phyloP scores from a whole-genome alignment of 2,329 filamentous ascomycete species.

The Xylaria digitata region DNA sequence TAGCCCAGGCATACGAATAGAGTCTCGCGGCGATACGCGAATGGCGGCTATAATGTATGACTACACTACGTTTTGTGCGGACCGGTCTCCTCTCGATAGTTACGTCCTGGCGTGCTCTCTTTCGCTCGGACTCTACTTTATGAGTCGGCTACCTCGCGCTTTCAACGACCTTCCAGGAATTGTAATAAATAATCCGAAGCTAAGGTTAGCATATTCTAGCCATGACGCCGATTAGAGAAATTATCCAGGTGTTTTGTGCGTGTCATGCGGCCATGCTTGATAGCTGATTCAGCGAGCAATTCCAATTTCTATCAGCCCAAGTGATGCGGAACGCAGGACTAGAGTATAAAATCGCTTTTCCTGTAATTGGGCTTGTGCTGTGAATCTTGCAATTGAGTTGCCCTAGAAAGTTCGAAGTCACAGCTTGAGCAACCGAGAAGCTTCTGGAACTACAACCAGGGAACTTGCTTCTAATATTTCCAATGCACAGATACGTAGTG shows the following conservation, averaged over 20 bases:
- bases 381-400: background rate
- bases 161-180: slow-evolving; percentile 29
- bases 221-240: background rate
- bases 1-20: slow-evolving; percentile 23
- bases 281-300: background rate
- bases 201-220: background rate
- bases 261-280: background rate
- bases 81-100: slow-evolving; percentile 30
- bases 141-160: slow-evolving; percentile 28
- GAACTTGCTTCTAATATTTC: background rate
- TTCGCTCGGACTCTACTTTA: slow-evolving; percentile 25
- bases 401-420: background rate
- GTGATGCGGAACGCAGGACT: background rate
- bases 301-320: background rate
- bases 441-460: background rate
- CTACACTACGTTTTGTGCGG: slow-evolving; percentile 20
- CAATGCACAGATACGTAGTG: too few relatives aligned
- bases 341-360: background rate
- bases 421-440: background rate
- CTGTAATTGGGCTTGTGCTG: background rate
- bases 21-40: slow-evolving; percentile 32
- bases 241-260: background rate
- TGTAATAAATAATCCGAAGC: background rate
- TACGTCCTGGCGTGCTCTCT: slow-evolving; percentile 33
- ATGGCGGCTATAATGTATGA: slow-evolving; percentile 25